phyloP scores from a whole-genome alignment of 345 rosid species.

The Ailanthus altissimus region DNA sequence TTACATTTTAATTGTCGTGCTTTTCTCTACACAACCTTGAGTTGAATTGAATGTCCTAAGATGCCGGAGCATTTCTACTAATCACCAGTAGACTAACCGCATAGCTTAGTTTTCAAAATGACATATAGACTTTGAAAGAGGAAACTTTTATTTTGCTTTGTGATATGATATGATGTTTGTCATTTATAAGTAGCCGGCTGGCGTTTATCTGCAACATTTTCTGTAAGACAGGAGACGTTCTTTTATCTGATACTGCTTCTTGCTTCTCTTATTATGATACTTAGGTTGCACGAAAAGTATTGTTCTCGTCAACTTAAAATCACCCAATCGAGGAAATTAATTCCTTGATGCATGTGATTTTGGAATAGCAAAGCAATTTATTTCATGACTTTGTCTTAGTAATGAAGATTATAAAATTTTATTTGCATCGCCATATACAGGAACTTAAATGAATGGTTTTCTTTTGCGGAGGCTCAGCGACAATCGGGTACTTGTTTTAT shows the following conservation, averaged over 20 bases:
- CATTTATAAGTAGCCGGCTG: not conserved
- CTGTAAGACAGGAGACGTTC: not conserved
- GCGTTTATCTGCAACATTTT: not conserved
- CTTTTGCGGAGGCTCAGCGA: slow-evolving; percentile 39
- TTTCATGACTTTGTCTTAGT: not conserved
- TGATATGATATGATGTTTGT: not conserved
- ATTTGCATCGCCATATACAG: not conserved
- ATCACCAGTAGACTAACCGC: too few relatives aligned
- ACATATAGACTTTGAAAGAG: too few relatives aligned
- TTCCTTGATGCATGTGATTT: not conserved
- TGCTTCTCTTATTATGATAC: not conserved
- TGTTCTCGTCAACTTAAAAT: not conserved
- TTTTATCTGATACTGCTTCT: not conserved
- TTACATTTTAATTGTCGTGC: too few relatives aligned
- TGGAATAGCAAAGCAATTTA: not conserved
- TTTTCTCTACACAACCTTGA: too few relatives aligned
- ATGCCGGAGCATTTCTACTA: too few relatives aligned
- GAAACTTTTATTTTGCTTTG: not conserved
- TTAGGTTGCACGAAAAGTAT: not conserved
- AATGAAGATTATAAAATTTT: not conserved
- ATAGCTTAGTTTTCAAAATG: too few relatives aligned
- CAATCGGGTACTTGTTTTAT: slow-evolving; percentile 48
- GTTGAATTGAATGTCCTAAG: too few relatives aligned
- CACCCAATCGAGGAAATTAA: not conserved
- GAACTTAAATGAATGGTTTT: not conserved